phyloP scores from a whole-genome alignment of 2,329 filamentous ascomycete species.

The Ophiostoma novo-ulmi region DNA sequence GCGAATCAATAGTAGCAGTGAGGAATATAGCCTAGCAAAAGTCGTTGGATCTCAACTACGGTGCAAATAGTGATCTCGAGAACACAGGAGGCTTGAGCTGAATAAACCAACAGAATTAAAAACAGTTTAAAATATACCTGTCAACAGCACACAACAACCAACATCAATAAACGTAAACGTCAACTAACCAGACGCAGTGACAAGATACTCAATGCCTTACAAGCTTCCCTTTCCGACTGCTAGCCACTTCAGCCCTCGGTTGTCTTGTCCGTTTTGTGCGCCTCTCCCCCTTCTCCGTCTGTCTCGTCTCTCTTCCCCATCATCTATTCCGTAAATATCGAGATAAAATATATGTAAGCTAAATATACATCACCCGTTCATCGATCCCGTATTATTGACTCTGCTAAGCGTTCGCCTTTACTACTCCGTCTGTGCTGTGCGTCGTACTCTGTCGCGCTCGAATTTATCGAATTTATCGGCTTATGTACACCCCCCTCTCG shows the following conservation, averaged over 20 bases:
- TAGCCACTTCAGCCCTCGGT: background rate
- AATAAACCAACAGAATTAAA: background rate
- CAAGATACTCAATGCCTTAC: background rate
- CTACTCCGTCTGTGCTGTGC: background rate
- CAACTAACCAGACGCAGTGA: background rate
- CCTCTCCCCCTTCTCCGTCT: background rate
- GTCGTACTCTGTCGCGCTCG: background rate
- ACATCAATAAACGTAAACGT: background rate
- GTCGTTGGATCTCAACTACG: background rate
- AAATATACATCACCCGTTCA: background rate
- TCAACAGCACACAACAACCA: background rate
- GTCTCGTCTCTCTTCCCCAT: background rate
- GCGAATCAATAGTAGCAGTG: background rate
- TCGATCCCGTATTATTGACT: slow-evolving; percentile 7
- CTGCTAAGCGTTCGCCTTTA: background rate
- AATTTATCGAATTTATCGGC: background rate
- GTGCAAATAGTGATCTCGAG: background rate
- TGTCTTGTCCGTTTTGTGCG: background rate
- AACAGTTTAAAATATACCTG: background rate
- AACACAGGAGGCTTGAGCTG: background rate
- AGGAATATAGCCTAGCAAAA: background rate
- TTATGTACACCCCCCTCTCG: background rate
- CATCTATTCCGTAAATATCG: background rate
- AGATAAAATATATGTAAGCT: background rate
- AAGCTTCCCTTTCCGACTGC: background rate